Evolutionary conservation across 2,329 filamentous ascomycete species (phyloP).

Genomic region (Hypoxylon sp.): DNA sequence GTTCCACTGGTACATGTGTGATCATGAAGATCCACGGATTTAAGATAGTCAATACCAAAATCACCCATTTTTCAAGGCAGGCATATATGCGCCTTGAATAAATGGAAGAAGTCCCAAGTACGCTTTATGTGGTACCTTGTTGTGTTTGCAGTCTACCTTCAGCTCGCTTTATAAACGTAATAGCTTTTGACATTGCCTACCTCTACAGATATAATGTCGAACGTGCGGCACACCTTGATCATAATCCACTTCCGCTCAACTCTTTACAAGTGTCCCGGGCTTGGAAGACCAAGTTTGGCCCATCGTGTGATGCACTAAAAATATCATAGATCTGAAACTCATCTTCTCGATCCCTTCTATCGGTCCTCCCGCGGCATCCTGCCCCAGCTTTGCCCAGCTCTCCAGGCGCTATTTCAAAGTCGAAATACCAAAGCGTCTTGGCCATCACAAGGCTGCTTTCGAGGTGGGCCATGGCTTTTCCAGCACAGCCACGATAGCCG

Average conservation of each 20-base stretch:
- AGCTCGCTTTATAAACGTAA: background rate
- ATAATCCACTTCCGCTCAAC: too few relatives aligned
- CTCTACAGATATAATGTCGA: too few relatives aligned
- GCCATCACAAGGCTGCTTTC: background rate
- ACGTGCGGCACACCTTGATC: too few relatives aligned
- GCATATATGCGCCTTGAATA: background rate
- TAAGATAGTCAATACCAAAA: conserved; percentile 16
- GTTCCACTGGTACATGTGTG: conserved; percentile 1
- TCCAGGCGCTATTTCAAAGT: background rate
- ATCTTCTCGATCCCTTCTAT: background rate
- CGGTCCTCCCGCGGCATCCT: too few relatives aligned
- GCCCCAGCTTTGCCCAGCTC: background rate
- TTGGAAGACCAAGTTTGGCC: too few relatives aligned
- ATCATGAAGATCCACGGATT: conserved; percentile 3
- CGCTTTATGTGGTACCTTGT: background rate
- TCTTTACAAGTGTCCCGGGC: too few relatives aligned
- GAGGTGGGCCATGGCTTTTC: background rate
- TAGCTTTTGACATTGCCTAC: background rate
- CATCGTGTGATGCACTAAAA: background rate
- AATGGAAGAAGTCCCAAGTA: background rate
- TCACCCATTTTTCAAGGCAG: background rate
- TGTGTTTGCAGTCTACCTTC: background rate
- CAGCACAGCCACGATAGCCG: background rate
- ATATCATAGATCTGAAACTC: background rate
- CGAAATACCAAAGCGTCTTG: background rate